Evolutionary conservation across 441 rosid species (phyloP).

Genomic region (Daphne laureola): DNA sequence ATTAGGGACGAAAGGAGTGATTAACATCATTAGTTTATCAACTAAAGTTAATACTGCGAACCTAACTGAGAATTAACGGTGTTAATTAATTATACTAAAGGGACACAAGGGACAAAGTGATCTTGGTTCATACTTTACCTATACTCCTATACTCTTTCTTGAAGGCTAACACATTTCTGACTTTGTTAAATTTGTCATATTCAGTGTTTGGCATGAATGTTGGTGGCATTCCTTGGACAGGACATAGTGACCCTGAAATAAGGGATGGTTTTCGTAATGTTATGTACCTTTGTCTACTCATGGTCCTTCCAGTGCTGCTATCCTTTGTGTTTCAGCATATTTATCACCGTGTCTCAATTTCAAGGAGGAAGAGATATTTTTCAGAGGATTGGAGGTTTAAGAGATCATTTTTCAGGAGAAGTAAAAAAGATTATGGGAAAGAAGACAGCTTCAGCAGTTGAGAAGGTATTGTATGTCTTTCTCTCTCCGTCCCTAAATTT

Average conservation of each 20-base stretch:
- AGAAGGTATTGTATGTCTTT: constrained; percentile 8
- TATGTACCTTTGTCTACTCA: constrained; percentile 52
- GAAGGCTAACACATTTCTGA: not conserved
- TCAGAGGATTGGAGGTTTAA: constrained; percentile 62
- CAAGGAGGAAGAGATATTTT: constrained; percentile 40
- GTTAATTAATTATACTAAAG: no score
- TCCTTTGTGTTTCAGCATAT: constrained; percentile 57
- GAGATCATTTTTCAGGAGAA: constrained; percentile 56
- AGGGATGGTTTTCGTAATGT: constrained; percentile 74
- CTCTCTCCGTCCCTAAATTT: no score
- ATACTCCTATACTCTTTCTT: no score
- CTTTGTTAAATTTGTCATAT: not conserved
- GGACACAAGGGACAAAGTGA: no score
- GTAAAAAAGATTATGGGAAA: constrained; percentile 34
- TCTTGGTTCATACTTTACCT: no score
- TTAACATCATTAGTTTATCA: no score
- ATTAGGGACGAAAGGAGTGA: no score
- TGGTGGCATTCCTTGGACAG: constrained; percentile 96
- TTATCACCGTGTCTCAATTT: constrained; percentile 34
- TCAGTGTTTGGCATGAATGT: constrained; percentile 94
- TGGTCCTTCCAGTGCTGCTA: constrained; percentile 38
- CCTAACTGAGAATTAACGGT: no score
- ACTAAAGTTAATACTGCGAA: no score
- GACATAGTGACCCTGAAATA: constrained; percentile 42
- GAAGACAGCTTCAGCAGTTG: constrained; percentile 64